These are phyloP conservation scores for Lentinus tigrinus DNA, from an alignment of 768 basidiomycete genomes.

Conservation along the genomic window DNA sequence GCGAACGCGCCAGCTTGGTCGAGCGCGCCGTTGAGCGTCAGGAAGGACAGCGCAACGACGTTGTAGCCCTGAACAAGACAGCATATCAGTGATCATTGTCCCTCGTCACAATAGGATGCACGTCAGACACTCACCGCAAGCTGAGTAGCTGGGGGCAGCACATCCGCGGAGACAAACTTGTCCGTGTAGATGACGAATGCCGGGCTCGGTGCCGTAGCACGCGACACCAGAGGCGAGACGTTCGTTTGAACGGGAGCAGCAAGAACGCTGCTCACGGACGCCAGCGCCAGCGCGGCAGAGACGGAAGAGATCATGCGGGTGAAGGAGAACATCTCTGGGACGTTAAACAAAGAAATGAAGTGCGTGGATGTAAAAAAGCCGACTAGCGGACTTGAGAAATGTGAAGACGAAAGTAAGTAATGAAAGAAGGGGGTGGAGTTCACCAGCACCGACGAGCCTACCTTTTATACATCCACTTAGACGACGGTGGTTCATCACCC, in stretches of 20 bases:
- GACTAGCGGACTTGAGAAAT: conserved; percentile 7
- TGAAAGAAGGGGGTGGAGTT: conserved; percentile 6
- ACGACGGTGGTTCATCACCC: no score
- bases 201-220: conserved; percentile 4
- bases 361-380: conserved; percentile 7
- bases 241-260: conserved; percentile 1
- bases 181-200: conserved; percentile 15
- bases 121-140: conserved; percentile 2
- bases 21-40: conserved; percentile 5
- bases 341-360: conserved; percentile 1
- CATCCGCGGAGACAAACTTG: conserved; percentile 10
- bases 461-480: not conserved
- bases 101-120: not conserved
- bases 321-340: conserved; percentile 12
- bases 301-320: conserved; percentile 12
- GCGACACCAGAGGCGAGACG: not conserved
- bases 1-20: conserved; percentile 11
- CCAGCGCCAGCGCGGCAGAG: conserved; percentile 13
- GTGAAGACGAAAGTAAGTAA: conserved; percentile 11
- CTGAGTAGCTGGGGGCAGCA: conserved; percentile 12
- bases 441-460: not conserved
- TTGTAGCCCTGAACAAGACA: conserved; percentile 4
- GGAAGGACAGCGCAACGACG: conserved; percentile 14
- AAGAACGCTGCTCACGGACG: conserved; percentile 7
- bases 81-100: not conserved